Percentiles rank a stretch among this genome's conserved stretches.
These are phyloP conservation scores for Neurospora sp. DNA, from an alignment of 2,329 filamentous ascomycete species.

Conservation along the genomic window DNA sequence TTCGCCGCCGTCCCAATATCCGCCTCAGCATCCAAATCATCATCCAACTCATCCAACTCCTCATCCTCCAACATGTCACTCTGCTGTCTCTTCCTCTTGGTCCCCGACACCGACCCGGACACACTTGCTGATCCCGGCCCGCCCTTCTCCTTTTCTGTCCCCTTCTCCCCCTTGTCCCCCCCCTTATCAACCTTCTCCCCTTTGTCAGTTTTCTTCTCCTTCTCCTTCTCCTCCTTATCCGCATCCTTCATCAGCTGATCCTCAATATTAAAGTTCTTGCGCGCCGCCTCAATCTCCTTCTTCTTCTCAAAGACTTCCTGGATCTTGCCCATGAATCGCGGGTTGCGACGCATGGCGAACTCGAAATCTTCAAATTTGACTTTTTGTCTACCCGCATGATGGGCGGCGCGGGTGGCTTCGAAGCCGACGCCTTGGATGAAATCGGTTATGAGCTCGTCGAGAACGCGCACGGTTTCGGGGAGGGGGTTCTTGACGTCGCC, in stretches of 20 bases:
- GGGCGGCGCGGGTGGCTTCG: constrained; percentile 75
- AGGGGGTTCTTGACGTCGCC: constrained; percentile 72
- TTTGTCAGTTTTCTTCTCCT: constrained; percentile 30
- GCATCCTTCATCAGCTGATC: constrained; percentile 49
- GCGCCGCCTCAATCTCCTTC: constrained; percentile 71
- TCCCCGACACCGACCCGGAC: not conserved
- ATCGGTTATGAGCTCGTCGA: constrained; percentile 94
- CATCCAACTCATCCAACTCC: constrained; percentile 42
- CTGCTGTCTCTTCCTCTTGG: constrained; percentile 4
- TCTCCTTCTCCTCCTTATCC: constrained; percentile 19
- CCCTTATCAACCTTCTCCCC: constrained; percentile 23
- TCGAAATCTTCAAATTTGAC: constrained; percentile 98
- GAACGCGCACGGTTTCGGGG: constrained; percentile 71
- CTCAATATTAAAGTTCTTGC: constrained; percentile 65
- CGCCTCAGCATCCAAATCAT: constrained; percentile 31
- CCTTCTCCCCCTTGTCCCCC: constrained; percentile 17
- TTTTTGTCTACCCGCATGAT: constrained; percentile 83
- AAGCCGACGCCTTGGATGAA: constrained; percentile 93
- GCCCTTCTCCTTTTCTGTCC: not conserved
- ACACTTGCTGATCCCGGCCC: not conserved
- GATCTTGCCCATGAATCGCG: constrained; percentile 77
- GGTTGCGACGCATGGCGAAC: constrained; percentile 81
- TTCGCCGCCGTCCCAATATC: constrained; percentile 16
- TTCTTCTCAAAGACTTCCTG: constrained; percentile 85
- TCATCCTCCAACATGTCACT: constrained; percentile 28